Conservation (phyloP, 805 yeast species). For the Ogataea allantospora region DNA sequence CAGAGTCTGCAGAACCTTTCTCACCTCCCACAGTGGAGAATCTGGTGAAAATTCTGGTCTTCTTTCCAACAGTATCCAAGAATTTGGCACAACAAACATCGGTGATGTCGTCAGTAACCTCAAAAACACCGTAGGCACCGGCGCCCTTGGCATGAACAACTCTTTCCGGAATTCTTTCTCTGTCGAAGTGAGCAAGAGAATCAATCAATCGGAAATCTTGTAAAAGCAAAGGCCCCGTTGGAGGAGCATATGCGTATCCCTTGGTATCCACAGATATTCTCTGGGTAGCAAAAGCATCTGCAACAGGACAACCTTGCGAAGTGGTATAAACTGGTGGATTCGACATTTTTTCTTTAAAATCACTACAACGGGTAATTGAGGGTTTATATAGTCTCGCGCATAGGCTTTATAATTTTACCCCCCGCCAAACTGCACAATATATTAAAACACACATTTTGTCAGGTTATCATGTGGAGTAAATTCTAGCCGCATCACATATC, state of each 20-base stretch:
- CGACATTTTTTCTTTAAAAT: slow-evolving; percentile 24
- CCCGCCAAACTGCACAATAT: slow-evolving; percentile 5
- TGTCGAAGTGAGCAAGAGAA: slow-evolving; percentile 80
- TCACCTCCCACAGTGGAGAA: slow-evolving; percentile 91
- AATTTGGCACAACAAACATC: slow-evolving; percentile 71
- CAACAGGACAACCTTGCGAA: slow-evolving; percentile 73
- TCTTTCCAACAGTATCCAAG: slow-evolving; percentile 73
- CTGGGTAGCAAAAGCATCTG: slow-evolving; percentile 74
- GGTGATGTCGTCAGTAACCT: slow-evolving; percentile 80
- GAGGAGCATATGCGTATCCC: slow-evolving; percentile 31
- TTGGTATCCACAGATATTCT: slow-evolving; percentile 57
- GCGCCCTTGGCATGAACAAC: slow-evolving; percentile 94
- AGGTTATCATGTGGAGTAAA: not conserved
- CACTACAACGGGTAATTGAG: not conserved
- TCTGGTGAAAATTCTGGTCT: slow-evolving; percentile 69
- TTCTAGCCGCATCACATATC: slow-evolving; percentile 1
- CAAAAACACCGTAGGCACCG: slow-evolving; percentile 86
- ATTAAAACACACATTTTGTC: not conserved
- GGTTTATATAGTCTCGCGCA: slow-evolving; percentile 7
- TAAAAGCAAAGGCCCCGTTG: slow-evolving; percentile 68
- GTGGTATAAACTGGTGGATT: slow-evolving; percentile 63
- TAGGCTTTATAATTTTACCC: slow-evolving; percentile 1
- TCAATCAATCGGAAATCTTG: slow-evolving; percentile 83
- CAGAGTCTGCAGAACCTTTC: slow-evolving; percentile 75
- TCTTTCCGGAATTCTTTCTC: slow-evolving; percentile 89